A percentile compares a stretch with the other conserved stretches of the same genome.
Conservation (phyloP, 176 grass and related monocot species). For the Juncus inflexus region DNA sequence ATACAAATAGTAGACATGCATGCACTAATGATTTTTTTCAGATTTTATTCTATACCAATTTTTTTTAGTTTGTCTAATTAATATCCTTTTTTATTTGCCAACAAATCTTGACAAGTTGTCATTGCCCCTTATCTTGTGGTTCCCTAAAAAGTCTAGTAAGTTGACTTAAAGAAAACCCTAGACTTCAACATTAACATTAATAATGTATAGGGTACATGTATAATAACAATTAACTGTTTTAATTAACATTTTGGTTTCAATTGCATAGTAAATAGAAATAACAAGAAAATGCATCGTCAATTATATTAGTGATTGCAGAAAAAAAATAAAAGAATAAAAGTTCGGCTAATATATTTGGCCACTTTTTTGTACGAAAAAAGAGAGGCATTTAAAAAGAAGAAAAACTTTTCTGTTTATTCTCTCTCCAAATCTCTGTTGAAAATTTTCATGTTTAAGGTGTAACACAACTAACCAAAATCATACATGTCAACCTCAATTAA, state of each 20-base stretch:
- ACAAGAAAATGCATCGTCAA: too few relatives aligned
- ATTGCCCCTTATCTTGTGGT: not conserved
- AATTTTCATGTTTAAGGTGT: too few relatives aligned
- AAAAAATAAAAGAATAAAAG: not conserved
- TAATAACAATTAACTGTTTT: too few relatives aligned
- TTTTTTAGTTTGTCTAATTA: not conserved
- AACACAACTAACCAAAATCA: too few relatives aligned
- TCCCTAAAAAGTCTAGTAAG: slow-evolving; percentile 3
- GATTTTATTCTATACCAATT: slow-evolving; percentile 1
- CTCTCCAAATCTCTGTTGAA: too few relatives aligned
- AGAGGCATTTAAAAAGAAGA: not conserved
- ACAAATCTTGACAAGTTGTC: slow-evolving; percentile 12
- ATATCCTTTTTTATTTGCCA: not conserved
- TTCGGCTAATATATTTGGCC: not conserved
- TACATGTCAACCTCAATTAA: too few relatives aligned
- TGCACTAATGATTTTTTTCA: too few relatives aligned
- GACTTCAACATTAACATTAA: not conserved
- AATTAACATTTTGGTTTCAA: too few relatives aligned
- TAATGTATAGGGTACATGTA: too few relatives aligned
- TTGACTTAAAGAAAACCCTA: not conserved
- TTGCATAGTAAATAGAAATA: too few relatives aligned
- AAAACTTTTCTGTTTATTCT: too few relatives aligned
- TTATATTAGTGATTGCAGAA: not conserved
- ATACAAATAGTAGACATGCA: not conserved
- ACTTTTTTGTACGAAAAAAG: not conserved